Evolutionary conservation across 768 basidiomycete genomes (phyloP).

Genomic region (Omphalotus guepiniiformis): DNA sequence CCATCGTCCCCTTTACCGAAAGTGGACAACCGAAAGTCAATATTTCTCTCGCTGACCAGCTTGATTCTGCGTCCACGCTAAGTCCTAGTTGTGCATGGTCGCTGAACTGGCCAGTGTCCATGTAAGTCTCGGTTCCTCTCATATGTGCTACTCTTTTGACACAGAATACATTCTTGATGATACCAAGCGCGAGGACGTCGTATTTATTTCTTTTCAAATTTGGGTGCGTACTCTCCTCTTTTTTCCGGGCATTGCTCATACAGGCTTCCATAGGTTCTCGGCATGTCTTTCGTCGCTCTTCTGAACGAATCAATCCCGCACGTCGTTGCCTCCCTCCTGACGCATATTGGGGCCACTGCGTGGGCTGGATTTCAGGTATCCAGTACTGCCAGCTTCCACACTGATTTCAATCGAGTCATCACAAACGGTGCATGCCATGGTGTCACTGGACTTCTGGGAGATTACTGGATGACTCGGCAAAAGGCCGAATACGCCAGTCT

Average conservation of each 20-base stretch:
- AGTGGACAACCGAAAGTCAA: slow-evolving; percentile 23
- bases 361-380: slow-evolving; percentile 71
- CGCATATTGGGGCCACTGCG: slow-evolving; percentile 66
- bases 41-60: slow-evolving; percentile 28
- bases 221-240: slow-evolving; percentile 50
- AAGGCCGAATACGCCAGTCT: slow-evolving; percentile 62
- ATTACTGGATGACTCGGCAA: slow-evolving; percentile 60
- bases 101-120: slow-evolving; percentile 65
- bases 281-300: slow-evolving; percentile 22
- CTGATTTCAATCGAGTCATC: slow-evolving; percentile 50
- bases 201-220: slow-evolving; percentile 74
- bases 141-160: background rate
- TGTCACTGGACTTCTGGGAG: slow-evolving; percentile 46
- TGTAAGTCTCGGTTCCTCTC: slow-evolving; percentile 38
- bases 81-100: slow-evolving; percentile 49
- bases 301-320: slow-evolving; percentile 81
- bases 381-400: slow-evolving; percentile 54
- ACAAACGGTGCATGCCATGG: slow-evolving; percentile 62
- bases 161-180: slow-evolving; percentile 48
- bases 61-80: slow-evolving; percentile 32
- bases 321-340: slow-evolving; percentile 67
- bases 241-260: background rate
- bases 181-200: slow-evolving; percentile 73
- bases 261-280: slow-evolving; percentile 5
- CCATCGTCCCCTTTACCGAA: background rate